Evolutionary conservation across 805 yeast genomes (phyloP).

Genomic region (Candida fluviatilis): DNA sequence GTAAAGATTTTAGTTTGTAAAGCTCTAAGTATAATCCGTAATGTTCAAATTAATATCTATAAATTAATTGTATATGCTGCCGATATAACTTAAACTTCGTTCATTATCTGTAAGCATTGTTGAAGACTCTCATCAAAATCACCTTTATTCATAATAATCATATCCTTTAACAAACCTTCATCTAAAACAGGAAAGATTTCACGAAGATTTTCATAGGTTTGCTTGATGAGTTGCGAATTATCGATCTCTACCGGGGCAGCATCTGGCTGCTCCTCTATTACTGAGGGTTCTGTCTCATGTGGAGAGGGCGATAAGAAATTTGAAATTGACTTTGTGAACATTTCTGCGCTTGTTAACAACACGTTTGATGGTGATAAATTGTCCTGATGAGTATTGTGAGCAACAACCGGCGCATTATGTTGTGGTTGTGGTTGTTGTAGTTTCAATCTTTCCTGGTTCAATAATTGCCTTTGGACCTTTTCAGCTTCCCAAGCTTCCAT

Average conservation of each 20-base stretch:
- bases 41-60: not conserved
- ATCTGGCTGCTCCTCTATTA: conserved; percentile 4
- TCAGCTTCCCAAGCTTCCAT: conserved; percentile 48
- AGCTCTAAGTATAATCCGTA: too few relatives aligned
- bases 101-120: conserved; percentile 38
- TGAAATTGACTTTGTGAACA: conserved; percentile 47
- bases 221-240: conserved; percentile 10
- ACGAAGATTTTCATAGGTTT: conserved; percentile 43
- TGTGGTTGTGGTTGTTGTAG: conserved; percentile 18
- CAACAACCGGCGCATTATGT: conserved; percentile 7
- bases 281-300: conserved; percentile 7
- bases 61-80: not conserved
- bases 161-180: conserved; percentile 62
- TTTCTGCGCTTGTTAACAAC: conserved; percentile 43
- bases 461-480: conserved; percentile 16
- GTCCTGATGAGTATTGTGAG: conserved; percentile 4
- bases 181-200: conserved; percentile 79
- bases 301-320: conserved; percentile 38
- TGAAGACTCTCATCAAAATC: conserved; percentile 74
- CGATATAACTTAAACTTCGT: conserved; percentile 11
- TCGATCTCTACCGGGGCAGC: conserved; percentile 2
- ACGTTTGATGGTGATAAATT: conserved; percentile 35
- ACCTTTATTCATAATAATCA: conserved; percentile 60
- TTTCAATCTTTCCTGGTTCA: not conserved
- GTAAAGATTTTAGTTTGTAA: too few relatives aligned